Evolutionary conservation across 2,329 filamentous ascomycete genomes (phyloP), one percentile per base, ranked within the genome.

Genomic region (Cordyceps cicadae): DNA sequence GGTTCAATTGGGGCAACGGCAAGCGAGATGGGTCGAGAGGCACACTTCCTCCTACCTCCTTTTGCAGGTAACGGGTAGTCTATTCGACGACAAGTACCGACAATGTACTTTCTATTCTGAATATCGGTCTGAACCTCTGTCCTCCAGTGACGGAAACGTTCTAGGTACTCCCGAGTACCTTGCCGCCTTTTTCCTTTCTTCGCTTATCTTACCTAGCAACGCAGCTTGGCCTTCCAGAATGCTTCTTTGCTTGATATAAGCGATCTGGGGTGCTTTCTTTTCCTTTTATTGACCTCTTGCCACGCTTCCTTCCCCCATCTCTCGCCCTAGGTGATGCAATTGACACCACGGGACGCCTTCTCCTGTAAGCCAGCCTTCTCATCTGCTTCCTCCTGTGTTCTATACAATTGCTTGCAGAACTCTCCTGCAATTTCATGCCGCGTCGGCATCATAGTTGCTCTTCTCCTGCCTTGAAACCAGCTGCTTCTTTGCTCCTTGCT

Each of bases 391-490:
- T 49, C 37, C 6, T 19, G 19, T 15, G 19, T 15, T 26, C 8
- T n/a, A 39, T 34, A 15, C 15, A 41, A 39, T 54, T 49, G 58
- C 58, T 49, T 5, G 41, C 45, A 60, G 58, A 60, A 39, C 58
- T 60, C 58, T 60, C 58, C 58, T 60, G 58, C 66, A 61, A 52
- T 62, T 66, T 54, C 50, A 49, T 49, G 41, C 43, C 15, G 5
- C 24, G 7, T 15, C 29, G 21, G 19, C 51, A 39, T 5, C 37
- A 54, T 51, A 54, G 66, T 57, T 69, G 66, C 66, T 67, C 65
- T 67, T 70, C 70, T 67, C 67, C 66, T 62, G 54, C 62, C 63
- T n/a, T 45, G 52, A 45, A 39, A 26, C 24, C 43, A 29, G 49
- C 59, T 62, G 62, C 52, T 63, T 32, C 49, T 49, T 60, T 60